Evolutionary conservation across 306 rosid genomes (phyloP), one percentile per base, ranked within the genome.

Genomic region (Inga laurina): DNA sequence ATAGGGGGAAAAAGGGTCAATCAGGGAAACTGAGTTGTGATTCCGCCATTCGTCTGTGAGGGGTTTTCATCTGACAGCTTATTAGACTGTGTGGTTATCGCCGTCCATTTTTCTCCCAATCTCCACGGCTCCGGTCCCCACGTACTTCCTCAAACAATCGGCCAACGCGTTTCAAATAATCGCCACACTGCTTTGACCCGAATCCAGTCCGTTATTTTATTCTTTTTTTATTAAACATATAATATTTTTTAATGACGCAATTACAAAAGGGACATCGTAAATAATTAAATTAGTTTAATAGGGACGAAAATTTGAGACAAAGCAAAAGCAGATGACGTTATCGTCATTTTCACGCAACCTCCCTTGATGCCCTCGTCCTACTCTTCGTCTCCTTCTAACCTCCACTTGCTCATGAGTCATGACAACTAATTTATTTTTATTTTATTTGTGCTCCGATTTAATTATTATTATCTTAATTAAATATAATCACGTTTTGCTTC

Each of bases 401-500:
- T 22, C 32, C 5, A 39, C 54, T 57, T n/a, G n/a, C n/a, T 8
- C 7, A 18, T 27, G 16, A 75, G 13, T 8, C 7, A 18, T 27
- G 16, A 75, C 62, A n/a, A 19, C 66, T 27, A 68, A 57, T 32
- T 6, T 66, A 8, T 14, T 41, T 30, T 7, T 73, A 65, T 64
- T 56, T 66, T 79, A 70, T 70, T 70, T 1, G 32, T 0, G 65
- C 27, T 13, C 56, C 4, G 18, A 15, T 27, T 8, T n/a, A 8
- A 43, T 1, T 21, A 34, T 15, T 30, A 14, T 48, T 37, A 30
- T 15, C 10, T 32, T 4, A 39, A 49, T 71, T 81, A 78, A 87
- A 72, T 78, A 79, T 84, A 39, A 64, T 51, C 90, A 87, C 83
- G 84, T 87, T 82, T 84, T 84, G 77, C 66, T 71, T 56, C 80